Evolutionary conservation across 225 moss, liverwort and hornwort species (phyloP).

Genomic region (Physcomitrium patens): DNA sequence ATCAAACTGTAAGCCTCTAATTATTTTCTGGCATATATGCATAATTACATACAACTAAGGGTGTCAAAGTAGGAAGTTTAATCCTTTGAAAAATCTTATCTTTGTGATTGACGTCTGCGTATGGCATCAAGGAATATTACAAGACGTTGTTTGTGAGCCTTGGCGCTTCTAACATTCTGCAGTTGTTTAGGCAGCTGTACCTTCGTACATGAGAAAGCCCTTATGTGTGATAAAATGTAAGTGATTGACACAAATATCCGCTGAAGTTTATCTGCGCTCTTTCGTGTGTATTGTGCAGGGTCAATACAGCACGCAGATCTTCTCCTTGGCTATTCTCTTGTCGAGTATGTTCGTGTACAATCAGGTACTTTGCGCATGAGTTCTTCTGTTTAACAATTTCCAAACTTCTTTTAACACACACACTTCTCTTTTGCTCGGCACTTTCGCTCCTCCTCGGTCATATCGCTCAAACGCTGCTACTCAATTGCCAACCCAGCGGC

Average conservation of each 20-base stretch:
- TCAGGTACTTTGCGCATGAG: conserved; percentile 53
- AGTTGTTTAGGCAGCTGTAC: neutral
- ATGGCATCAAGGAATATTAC: neutral
- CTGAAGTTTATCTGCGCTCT: neutral
- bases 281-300: conserved; percentile 52
- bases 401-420: neutral
- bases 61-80: neutral
- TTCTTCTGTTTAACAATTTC: neutral
- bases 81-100: neutral
- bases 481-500: neutral
- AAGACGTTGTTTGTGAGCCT: neutral
- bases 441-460: neutral
- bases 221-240: neutral
- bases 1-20: conserved; percentile 68
- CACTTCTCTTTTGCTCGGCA: neutral
- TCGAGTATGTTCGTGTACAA: conserved; percentile 95
- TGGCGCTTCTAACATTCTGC: neutral
- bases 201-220: neutral
- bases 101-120: conserved; percentile 1
- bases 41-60: neutral
- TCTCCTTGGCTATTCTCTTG: conserved; percentile 80
- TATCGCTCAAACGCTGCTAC: conserved; percentile 14
- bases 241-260: neutral
- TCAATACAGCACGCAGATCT: conserved; percentile 82
- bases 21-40: neutral